Evolutionary conservation across 108 stramenopile species (phyloP), one percentile per base, ranked within the genome.

Genomic region (Fragilaria crotonensis): DNA sequence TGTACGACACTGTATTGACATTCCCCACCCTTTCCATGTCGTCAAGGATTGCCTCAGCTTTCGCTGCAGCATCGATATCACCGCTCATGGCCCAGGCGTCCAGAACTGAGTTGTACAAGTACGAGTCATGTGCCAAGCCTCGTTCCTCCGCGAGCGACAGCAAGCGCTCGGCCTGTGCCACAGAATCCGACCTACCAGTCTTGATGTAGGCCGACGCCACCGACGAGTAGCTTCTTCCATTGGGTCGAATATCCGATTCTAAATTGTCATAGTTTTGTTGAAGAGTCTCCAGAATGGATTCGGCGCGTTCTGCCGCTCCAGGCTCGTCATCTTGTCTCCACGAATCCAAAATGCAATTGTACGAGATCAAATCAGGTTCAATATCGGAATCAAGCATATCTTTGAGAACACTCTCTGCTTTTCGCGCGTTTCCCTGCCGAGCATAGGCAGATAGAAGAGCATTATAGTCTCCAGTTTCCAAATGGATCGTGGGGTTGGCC

Each of bases 1-100:
- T 84, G 68, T 91, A 91, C 18, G 89, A 87, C 45, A 87, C 85
- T 2, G 84, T 81, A 67, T 85, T 91, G 60, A 73, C 68, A 27
- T 82, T 67, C 48, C 85, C 74, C 72, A 87, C 72, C 53, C 63
- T 55, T 25, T 86, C 78, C 90, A 92, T 92, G 25, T 62, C 70
- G 3, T 64, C 67, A 23, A 92, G 57, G 52, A 92, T 71, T 44
- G 82, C 75, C 45, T 92, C 83, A 0, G 90, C 90, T 60, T 89
- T 86, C 7, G 69, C 66, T 0, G 87, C 90, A 4, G 81, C 85
- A 26, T 73, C 81, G n/a, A 67, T 47, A 22, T 72, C 77, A 30
- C 75, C 75, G 23, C 68, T 69, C 56, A 78, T 78, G 1, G 77
- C 75, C 30, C 72, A 83, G 22, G 78, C 73, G 68, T 92, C 83